These are phyloP conservation scores for Climacium dendroides DNA, from an alignment of 225 moss, liverwort and hornwort genomes.

Conservation along the genomic window DNA sequence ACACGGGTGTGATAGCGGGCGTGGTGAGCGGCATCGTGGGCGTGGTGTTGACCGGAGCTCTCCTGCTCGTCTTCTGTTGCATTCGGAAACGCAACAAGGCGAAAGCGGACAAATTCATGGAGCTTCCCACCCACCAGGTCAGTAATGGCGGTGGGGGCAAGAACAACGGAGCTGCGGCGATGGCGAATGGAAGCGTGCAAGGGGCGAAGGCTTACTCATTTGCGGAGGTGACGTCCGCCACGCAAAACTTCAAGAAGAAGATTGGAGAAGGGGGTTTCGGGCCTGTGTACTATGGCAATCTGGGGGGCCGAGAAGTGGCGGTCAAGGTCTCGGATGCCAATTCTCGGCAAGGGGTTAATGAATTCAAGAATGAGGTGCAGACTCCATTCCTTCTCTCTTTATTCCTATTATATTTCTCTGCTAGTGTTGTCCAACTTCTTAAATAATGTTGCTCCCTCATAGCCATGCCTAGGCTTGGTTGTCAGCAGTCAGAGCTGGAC, in stretches of 20 bases:
- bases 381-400: not conserved
- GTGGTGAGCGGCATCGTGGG: slow-evolving; percentile 1
- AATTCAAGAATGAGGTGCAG: slow-evolving; percentile 37
- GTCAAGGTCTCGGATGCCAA: slow-evolving; percentile 16
- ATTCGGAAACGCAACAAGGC: not conserved
- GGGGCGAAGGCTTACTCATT: slow-evolving; percentile 5
- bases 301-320: slow-evolving; percentile 21
- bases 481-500: too few species aligned
- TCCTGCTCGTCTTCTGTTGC: not conserved
- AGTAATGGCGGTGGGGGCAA: not conserved
- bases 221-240: not conserved
- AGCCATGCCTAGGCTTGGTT: too few species aligned
- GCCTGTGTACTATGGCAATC: slow-evolving; percentile 24
- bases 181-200: not conserved
- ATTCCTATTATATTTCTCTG: not conserved
- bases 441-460: not conserved
- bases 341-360: slow-evolving; percentile 24
- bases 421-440: not conserved
- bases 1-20: slow-evolving; percentile 2
- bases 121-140: not conserved
- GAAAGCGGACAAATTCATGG: not conserved
- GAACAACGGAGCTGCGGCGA: not conserved
- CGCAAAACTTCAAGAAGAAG: slow-evolving; percentile 5
- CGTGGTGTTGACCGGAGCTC: not conserved
- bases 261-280: slow-evolving; percentile 40